phyloP scores from a whole-genome alignment of 1,284 basidiomycete genomes.

The Gomphus bonarii region DNA sequence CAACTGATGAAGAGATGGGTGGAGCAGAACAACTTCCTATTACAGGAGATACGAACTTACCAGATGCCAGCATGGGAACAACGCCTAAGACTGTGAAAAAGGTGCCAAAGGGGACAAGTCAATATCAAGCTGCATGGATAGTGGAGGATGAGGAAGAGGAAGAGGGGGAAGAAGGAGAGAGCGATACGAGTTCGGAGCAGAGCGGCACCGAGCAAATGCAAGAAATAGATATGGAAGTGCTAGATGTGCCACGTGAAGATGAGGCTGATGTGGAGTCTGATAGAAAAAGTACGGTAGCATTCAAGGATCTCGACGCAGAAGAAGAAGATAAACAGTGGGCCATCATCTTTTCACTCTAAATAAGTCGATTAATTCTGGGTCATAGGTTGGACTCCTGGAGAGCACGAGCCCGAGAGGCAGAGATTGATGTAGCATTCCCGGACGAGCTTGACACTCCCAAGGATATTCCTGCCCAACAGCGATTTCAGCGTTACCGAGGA shows the following conservation, averaged over 20 bases:
- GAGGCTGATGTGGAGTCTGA: slow-evolving; percentile 47
- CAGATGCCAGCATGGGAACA: slow-evolving; percentile 54
- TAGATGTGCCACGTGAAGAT: slow-evolving; percentile 39
- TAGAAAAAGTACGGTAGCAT: slow-evolving; percentile 37
- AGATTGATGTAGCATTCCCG: slow-evolving; percentile 80
- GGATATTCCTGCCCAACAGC: slow-evolving; percentile 72
- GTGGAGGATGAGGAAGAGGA: slow-evolving; percentile 79
- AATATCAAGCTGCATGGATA: slow-evolving; percentile 93
- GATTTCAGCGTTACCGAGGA: slow-evolving; percentile 91
- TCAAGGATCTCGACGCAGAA: slow-evolving; percentile 71
- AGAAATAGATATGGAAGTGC: slow-evolving; percentile 59
- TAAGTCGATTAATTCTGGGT: neutral
- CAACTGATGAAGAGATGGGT: slow-evolving; percentile 92
- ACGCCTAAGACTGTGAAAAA: slow-evolving; percentile 67
- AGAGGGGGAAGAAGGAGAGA: slow-evolving; percentile 41
- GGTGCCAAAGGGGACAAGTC: slow-evolving; percentile 83
- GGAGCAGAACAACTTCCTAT: slow-evolving; percentile 19
- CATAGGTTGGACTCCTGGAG: slow-evolving; percentile 61
- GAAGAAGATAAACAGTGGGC: slow-evolving; percentile 80
- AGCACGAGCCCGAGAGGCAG: slow-evolving; percentile 37
- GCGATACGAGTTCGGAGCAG: slow-evolving; percentile 38
- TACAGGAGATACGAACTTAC: slow-evolving; percentile 27
- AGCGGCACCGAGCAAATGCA: slow-evolving; percentile 24
- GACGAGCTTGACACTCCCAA: slow-evolving; percentile 97
- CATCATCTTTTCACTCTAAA: neutral